Conservation (phyloP, 2,329 filamentous ascomycete genomes). For the Calonectria crousiana region DNA sequence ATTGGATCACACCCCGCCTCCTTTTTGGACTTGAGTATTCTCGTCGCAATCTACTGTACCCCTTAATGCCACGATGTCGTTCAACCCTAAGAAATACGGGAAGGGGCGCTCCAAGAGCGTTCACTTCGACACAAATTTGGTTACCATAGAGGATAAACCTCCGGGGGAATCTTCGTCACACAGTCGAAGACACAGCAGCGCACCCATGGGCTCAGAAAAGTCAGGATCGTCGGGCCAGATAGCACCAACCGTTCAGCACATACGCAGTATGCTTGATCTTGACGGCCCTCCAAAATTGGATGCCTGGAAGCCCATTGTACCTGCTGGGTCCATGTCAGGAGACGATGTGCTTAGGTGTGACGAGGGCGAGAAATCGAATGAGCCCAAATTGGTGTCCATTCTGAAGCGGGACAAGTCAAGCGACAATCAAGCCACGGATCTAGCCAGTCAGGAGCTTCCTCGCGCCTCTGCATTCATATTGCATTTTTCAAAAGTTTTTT, state of each 20-base stretch:
- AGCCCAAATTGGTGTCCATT: neutral
- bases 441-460: conserved; percentile 53
- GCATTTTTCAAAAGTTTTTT: conserved; percentile 28
- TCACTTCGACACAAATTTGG: conserved; percentile 56
- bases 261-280: conserved; percentile 67
- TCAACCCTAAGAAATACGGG: conserved; percentile 58
- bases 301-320: conserved; percentile 57
- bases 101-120: conserved; percentile 62
- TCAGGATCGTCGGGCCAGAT: neutral
- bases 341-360: conserved; percentile 19
- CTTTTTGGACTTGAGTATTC: conserved; percentile 48
- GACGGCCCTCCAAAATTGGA: conserved; percentile 61
- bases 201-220: conserved; percentile 26
- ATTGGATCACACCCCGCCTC: conserved; percentile 54
- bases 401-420: neutral
- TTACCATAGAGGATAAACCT: conserved; percentile 28
- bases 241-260: conserved; percentile 46
- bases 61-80: conserved; percentile 52
- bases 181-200: conserved; percentile 50
- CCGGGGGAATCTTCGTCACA: conserved; percentile 30
- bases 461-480: conserved; percentile 35
- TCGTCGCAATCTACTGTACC: conserved; percentile 39
- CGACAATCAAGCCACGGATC: conserved; percentile 21
- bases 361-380: conserved; percentile 8
- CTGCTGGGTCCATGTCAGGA: conserved; percentile 55